Conservation (phyloP, 2,329 filamentous ascomycete genomes). For the Parastagonospora nodorum region DNA sequence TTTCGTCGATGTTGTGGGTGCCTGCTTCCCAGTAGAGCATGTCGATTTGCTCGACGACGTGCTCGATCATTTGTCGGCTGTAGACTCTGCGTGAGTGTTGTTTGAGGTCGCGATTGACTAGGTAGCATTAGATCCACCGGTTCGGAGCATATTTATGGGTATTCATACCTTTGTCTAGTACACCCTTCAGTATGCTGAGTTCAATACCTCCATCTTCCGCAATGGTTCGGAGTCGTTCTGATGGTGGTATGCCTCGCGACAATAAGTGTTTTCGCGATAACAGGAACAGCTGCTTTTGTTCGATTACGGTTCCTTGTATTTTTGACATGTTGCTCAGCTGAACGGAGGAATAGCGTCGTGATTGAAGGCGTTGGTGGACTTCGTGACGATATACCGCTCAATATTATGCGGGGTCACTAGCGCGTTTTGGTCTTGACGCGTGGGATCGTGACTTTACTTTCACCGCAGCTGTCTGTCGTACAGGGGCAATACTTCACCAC, state of each 20-base stretch:
- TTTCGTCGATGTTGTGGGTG: slow-evolving; percentile 37
- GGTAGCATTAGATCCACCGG: neutral
- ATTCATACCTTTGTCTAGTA: slow-evolving; percentile 54
- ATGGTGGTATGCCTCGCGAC: slow-evolving; percentile 62
- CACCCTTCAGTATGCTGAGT: slow-evolving; percentile 56
- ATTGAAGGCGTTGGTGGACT: neutral
- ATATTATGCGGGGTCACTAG: slow-evolving; percentile 6
- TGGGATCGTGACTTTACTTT: slow-evolving; percentile 1
- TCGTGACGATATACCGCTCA: neutral
- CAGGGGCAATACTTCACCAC: too few relatives aligned
- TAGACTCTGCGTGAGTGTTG: slow-evolving; percentile 71
- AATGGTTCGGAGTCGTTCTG: slow-evolving; percentile 60
- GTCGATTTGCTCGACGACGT: slow-evolving; percentile 76
- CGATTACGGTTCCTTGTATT: slow-evolving; percentile 52
- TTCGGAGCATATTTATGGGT: neutral
- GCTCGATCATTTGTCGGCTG: slow-evolving; percentile 69
- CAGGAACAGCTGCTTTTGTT: slow-evolving; percentile 69
- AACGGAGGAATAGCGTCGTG: neutral
- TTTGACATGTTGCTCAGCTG: slow-evolving; percentile 17
- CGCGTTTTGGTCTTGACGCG: slow-evolving; percentile 1
- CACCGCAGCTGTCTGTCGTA: neutral
- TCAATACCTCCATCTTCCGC: slow-evolving; percentile 51
- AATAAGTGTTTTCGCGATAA: slow-evolving; percentile 66
- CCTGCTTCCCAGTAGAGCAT: slow-evolving; percentile 62
- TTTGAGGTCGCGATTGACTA: slow-evolving; percentile 66